Percentiles rank a stretch among this genome's conserved stretches.
These are phyloP conservation scores for Ascochyta koolunga DNA, from an alignment of 2,329 filamentous ascomycete species.

Conservation along the genomic window DNA sequence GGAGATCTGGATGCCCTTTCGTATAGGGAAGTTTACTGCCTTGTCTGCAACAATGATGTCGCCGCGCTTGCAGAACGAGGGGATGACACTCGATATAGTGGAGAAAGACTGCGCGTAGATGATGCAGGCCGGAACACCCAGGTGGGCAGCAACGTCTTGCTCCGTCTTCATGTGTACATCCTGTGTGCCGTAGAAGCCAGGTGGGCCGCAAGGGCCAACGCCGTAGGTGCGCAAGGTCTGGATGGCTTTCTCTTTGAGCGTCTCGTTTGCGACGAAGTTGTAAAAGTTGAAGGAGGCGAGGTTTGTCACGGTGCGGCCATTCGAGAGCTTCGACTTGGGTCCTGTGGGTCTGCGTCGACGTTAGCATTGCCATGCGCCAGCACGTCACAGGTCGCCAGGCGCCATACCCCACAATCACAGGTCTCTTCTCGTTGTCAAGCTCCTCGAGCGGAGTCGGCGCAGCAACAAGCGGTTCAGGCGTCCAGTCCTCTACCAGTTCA, in stretches of 20 bases:
- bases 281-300: constrained; percentile 97
- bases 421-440: constrained; percentile 80
- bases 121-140: constrained; percentile 88
- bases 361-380: constrained; percentile 18
- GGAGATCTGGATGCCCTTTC: constrained; percentile 92
- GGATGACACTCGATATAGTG: constrained; percentile 95
- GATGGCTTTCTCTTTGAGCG: constrained; percentile 92
- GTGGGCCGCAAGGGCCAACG: constrained; percentile 94
- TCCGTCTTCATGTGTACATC: constrained; percentile 98
- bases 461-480: constrained; percentile 86
- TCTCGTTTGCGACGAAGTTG: constrained; percentile 92
- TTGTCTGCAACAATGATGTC: constrained; percentile 97
- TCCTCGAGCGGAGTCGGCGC: constrained; percentile 77
- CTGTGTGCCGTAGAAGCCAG: constrained; percentile 97
- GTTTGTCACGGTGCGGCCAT: constrained; percentile 89
- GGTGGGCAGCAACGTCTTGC: constrained; percentile 85
- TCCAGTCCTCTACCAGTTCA: constrained; percentile 95
- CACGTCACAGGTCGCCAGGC: background rate
- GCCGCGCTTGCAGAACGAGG: constrained; percentile 93
- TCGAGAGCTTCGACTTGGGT: constrained; percentile 86
- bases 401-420: constrained; percentile 82
- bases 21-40: constrained; percentile 90
- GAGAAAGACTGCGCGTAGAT: constrained; percentile 96
- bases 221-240: constrained; percentile 93
- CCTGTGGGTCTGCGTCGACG: constrained; percentile 72